A percentile compares a stretch with the other conserved stretches of the same genome.
Evolutionary conservation across 371 early-diverging fungal genomes (phyloP).

Genomic region (Saksenaea oblongispora): DNA sequence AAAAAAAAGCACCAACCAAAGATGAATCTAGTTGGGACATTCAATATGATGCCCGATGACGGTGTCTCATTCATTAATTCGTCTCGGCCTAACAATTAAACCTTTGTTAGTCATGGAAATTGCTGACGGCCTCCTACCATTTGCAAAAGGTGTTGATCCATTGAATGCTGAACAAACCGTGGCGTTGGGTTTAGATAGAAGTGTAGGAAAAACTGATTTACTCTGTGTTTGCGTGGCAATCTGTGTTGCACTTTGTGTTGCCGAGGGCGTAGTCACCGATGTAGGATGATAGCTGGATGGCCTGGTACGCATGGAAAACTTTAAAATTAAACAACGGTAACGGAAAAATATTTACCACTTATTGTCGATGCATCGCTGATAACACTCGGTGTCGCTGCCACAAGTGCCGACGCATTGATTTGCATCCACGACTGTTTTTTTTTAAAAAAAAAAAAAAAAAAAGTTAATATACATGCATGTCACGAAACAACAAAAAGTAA

Average conservation of each 20-base stretch:
- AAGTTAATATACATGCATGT: not conserved
- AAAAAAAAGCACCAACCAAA: not conserved
- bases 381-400: slow-evolving; percentile 4
- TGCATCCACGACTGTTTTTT: slow-evolving; percentile 6
- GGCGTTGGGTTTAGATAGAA: too few species aligned
- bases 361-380: slow-evolving; percentile 6
- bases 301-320: not conserved
- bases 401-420: slow-evolving; percentile 2
- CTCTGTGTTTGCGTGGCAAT: not conserved
- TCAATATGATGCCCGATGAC: not conserved
- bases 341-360: slow-evolving; percentile 9
- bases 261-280: not conserved
- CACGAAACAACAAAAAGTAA: not conserved
- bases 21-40: not conserved
- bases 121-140: too few species aligned
- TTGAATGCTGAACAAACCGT: too few species aligned
- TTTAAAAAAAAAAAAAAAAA: too few species aligned
- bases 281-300: not conserved
- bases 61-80: not conserved
- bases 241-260: not conserved
- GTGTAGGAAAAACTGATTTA: not conserved
- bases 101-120: not conserved
- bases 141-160: too few species aligned
- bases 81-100: not conserved
- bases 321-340: not conserved